Conservation (phyloP, 1,139 yeast species). For the Meyerozyma elateridarum region DNA sequence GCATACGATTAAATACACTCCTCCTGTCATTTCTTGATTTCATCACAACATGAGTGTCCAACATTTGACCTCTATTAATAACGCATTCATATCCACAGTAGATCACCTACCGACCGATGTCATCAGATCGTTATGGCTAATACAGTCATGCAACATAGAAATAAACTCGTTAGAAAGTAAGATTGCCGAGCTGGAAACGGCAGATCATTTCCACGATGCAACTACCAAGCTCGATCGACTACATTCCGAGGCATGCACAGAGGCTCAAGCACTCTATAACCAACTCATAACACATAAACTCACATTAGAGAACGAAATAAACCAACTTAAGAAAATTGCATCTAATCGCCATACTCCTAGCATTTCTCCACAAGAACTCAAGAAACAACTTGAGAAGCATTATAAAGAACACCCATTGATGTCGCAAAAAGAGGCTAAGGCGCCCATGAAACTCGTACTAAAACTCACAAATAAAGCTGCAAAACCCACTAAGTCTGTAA, state of each 20-base stretch:
- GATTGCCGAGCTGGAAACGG: slow-evolving; percentile 8
- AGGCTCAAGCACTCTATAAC: slow-evolving; percentile 29
- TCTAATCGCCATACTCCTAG: slow-evolving; percentile 10
- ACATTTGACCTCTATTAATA: slow-evolving; percentile 26
- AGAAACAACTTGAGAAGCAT: slow-evolving; percentile 31
- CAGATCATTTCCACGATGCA: slow-evolving; percentile 11
- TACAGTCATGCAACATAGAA: slow-evolving; percentile 35
- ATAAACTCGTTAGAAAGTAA: slow-evolving; percentile 20
- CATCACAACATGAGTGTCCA: slow-evolving; percentile 11
- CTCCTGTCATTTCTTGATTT: no score
- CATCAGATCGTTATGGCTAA: slow-evolving; percentile 42
- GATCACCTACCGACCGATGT: slow-evolving; percentile 47
- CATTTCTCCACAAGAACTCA: slow-evolving; percentile 19
- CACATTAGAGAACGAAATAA: slow-evolving; percentile 27
- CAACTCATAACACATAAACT: slow-evolving; percentile 31
- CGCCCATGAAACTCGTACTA: slow-evolving; percentile 23
- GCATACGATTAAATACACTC: no score
- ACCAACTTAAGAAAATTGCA: slow-evolving; percentile 22
- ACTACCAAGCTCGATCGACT: slow-evolving; percentile 13
- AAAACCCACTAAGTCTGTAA: background rate
- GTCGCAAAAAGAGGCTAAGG: slow-evolving; percentile 17
- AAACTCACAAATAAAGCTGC: slow-evolving; percentile 20
- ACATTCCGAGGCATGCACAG: slow-evolving; percentile 29
- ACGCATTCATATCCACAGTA: slow-evolving; percentile 40
- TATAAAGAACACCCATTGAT: slow-evolving; percentile 32